phyloP scores from a whole-genome alignment of 495 filamentous ascomycete genomes.

The Cenococcum geophilum region DNA sequence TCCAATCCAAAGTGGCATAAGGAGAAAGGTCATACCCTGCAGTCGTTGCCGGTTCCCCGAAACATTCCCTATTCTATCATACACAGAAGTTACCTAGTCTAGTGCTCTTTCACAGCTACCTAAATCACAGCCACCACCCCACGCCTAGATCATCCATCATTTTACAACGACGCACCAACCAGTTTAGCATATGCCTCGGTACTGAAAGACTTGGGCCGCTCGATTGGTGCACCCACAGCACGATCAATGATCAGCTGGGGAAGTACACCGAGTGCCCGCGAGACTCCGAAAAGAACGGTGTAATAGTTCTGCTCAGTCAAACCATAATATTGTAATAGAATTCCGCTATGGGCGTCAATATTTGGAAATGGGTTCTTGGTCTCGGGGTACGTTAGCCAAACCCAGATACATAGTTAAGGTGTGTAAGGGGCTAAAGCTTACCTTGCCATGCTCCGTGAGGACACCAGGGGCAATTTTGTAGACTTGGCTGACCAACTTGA shows the following conservation, averaged over 20 bases:
- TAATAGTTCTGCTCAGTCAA: conserved; percentile 99
- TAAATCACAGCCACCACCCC: neutral
- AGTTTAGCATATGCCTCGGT: conserved; percentile 95
- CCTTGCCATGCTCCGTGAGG: conserved; percentile 98
- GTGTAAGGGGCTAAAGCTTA: conserved; percentile 75
- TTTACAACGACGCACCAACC: conserved; percentile 82
- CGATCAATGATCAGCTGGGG: conserved; percentile 99
- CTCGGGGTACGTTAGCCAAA: conserved; percentile 26
- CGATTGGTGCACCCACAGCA: conserved; percentile 80
- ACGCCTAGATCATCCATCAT: neutral
- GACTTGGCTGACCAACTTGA: conserved; percentile 98
- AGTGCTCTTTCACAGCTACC: neutral
- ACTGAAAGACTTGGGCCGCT: conserved; percentile 93
- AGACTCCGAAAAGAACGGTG: conserved; percentile 98
- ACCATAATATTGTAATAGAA: conserved; percentile 98
- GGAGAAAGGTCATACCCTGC: neutral
- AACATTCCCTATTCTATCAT: conserved; percentile 27
- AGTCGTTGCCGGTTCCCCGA: neutral
- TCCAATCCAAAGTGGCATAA: conserved; percentile 16
- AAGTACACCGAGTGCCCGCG: conserved; percentile 92
- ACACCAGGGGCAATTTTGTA: conserved; percentile 99
- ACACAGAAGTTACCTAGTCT: conserved; percentile 19
- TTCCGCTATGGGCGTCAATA: conserved; percentile 71
- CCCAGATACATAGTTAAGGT: conserved; percentile 33
- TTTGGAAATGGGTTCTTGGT: conserved; percentile 41